Evolutionary conservation across 306 rosid species (phyloP).

Genomic region (Malus asiatica): DNA sequence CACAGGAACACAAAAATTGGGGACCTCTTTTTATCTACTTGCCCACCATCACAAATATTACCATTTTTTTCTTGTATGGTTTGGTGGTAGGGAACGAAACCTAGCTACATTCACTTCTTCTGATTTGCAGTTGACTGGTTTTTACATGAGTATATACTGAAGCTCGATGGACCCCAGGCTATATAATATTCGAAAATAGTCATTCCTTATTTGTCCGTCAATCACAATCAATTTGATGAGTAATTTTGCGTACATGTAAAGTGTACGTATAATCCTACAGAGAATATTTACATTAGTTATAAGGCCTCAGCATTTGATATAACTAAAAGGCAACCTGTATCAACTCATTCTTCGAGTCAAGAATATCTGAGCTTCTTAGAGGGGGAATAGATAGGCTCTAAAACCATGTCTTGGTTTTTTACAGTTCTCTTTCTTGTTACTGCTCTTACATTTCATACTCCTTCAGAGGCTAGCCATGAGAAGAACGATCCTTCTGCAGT

Average conservation of each 20-base stretch:
- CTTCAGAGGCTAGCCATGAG: constrained; percentile 35
- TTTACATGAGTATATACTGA: constrained; percentile 26
- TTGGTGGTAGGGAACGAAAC: constrained; percentile 35
- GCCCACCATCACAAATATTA: constrained; percentile 8
- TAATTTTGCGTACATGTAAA: too few relatives aligned
- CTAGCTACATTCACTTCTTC: constrained; percentile 37
- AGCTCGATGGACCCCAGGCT: too few relatives aligned
- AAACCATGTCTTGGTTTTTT: constrained; percentile 39
- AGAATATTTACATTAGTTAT: background rate
- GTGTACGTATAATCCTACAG: constrained; percentile 2
- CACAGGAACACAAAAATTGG: too few relatives aligned
- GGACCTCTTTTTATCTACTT: background rate
- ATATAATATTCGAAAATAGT: too few relatives aligned
- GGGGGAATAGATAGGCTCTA: background rate
- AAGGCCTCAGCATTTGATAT: constrained; percentile 18
- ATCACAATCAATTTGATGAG: too few relatives aligned
- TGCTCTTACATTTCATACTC: constrained; percentile 17
- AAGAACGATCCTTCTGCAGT: constrained; percentile 40
- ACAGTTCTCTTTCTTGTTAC: constrained; percentile 26
- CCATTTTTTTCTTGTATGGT: constrained; percentile 20
- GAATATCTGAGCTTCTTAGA: background rate
- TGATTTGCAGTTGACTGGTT: constrained; percentile 44
- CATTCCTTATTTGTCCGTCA: background rate
- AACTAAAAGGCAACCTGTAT: constrained; percentile 12
- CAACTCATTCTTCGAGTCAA: constrained; percentile 2